These are phyloP conservation scores for Nannochloropsis limnetica DNA, from an alignment of 352 stramenopile genomes.

Conservation along the genomic window DNA sequence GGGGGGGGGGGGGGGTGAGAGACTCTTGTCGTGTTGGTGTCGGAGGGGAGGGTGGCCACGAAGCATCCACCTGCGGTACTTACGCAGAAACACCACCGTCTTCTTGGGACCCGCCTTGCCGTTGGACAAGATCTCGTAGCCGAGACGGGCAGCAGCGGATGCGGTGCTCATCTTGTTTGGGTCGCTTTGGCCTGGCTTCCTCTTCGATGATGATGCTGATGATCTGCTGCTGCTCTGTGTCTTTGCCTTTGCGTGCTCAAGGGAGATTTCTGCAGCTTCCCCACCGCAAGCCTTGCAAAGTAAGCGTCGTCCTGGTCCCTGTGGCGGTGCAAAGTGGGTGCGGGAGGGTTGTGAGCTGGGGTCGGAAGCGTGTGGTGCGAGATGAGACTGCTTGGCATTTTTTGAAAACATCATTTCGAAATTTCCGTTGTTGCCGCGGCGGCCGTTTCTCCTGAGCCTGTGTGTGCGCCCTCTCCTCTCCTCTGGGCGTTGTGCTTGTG, in stretches of 20 bases:
- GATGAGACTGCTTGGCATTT: not conserved
- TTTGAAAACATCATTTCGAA: not conserved
- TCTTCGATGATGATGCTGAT: not conserved
- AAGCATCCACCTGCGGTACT: not conserved
- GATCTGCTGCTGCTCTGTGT: not conserved
- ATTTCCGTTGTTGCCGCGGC: no score
- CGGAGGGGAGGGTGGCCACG: not conserved
- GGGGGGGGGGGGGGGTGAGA: not conserved
- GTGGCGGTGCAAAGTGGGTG: not conserved
- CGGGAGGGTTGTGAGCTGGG: not conserved
- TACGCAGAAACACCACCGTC: conserved; percentile 5
- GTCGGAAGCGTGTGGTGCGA: not conserved
- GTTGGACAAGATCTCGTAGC: conserved; percentile 11
- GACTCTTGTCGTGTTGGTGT: not conserved
- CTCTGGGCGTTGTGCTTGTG: no score
- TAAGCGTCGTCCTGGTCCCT: not conserved
- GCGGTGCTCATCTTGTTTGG: not conserved
- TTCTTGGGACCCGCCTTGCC: not conserved
- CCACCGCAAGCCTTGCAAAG: not conserved
- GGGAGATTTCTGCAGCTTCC: no score
- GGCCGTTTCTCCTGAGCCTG: no score
- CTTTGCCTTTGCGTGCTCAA: no score
- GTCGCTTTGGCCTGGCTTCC: no score
- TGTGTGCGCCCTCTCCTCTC: no score
- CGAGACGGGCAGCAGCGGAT: not conserved